phyloP scores from a whole-genome alignment of 2,329 filamentous ascomycete species.

The Mollisia scopiformis region DNA sequence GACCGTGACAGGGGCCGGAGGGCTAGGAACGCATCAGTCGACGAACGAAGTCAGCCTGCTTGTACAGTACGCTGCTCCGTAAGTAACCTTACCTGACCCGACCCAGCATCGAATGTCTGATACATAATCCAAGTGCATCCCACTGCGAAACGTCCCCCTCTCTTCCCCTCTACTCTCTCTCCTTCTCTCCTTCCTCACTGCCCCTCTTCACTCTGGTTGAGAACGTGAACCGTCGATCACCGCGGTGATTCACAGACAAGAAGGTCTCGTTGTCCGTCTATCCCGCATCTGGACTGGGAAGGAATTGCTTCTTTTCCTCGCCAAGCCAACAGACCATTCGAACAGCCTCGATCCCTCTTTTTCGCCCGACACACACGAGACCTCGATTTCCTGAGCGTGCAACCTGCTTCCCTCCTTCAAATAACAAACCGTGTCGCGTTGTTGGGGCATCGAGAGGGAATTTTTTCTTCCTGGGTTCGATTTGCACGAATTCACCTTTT shows the following conservation, averaged over 20 bases:
- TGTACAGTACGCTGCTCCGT: no score
- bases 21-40: no score
- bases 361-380: background rate
- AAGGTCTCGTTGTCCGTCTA: no score
- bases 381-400: no score
- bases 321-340: background rate
- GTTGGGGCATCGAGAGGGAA: background rate
- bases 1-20: background rate
- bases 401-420: background rate
- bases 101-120: no score
- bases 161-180: background rate
- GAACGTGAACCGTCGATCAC: background rate
- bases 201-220: no score
- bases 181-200: background rate
- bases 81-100: no score
- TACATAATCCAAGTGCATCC: conserved; percentile 1
- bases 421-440: background rate
- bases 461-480: background rate
- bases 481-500: background rate
- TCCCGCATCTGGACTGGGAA: background rate
- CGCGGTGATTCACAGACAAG: background rate
- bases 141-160: background rate
- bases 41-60: background rate
- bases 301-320: background rate
- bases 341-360: background rate